Conservation (phyloP, 495 filamentous ascomycete species). For the Chaetomium fimeti region DNA sequence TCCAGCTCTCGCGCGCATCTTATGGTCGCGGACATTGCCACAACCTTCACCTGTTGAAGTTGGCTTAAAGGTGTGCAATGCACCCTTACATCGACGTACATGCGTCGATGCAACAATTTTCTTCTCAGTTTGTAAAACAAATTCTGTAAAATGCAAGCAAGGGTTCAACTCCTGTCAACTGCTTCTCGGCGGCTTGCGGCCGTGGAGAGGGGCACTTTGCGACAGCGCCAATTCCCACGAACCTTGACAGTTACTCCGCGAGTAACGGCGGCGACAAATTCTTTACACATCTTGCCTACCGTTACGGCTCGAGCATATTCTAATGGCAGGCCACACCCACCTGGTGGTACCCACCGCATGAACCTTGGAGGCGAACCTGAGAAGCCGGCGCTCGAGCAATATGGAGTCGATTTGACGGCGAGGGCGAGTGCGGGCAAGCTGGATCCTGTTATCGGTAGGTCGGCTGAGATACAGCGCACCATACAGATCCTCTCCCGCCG, state of each 20-base stretch:
- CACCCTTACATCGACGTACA: slow-evolving; percentile 4
- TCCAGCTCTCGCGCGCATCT: neutral
- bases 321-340: slow-evolving; percentile 76
- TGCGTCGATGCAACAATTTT: neutral
- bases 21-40: slow-evolving; percentile 9
- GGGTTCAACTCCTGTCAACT: slow-evolving; percentile 36
- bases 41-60: neutral
- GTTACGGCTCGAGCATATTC: slow-evolving; percentile 60
- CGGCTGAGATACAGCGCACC: slow-evolving; percentile 85
- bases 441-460: slow-evolving; percentile 92
- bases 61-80: slow-evolving; percentile 2
- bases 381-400: slow-evolving; percentile 85
- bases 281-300: slow-evolving; percentile 31
- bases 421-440: slow-evolving; percentile 84
- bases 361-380: slow-evolving; percentile 75
- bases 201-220: slow-evolving; percentile 34
- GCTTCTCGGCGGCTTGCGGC: slow-evolving; percentile 40
- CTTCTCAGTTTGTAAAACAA: neutral
- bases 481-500: slow-evolving; percentile 90
- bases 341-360: slow-evolving; percentile 92
- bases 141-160: slow-evolving; percentile 40
- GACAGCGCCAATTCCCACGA: slow-evolving; percentile 30
- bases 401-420: slow-evolving; percentile 85
- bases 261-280: slow-evolving; percentile 15
- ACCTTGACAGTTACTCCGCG: slow-evolving; percentile 25